These are phyloP conservation scores for Verticillium longisporum DNA, from an alignment of 2,329 filamentous ascomycete species.

Conservation along the genomic window DNA sequence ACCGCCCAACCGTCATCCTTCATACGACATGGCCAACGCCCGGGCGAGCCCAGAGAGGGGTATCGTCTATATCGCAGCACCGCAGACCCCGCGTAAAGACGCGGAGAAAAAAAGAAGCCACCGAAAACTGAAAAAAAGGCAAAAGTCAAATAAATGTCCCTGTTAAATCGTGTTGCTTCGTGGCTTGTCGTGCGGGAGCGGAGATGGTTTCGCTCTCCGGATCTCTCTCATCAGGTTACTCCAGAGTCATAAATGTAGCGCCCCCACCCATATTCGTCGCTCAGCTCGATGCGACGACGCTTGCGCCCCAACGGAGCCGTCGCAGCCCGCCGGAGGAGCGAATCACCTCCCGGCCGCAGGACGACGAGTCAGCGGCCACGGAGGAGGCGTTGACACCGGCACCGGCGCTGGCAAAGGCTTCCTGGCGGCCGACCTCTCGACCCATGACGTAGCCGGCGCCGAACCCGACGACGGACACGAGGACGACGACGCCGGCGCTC, in stretches of 20 bases:
- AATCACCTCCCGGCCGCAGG: slow-evolving; percentile 48
- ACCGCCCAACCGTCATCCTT: not conserved
- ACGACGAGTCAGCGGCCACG: slow-evolving; percentile 30
- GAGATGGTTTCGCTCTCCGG: too few relatives aligned
- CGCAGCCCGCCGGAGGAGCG: slow-evolving; percentile 42
- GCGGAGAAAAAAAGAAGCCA: too few relatives aligned
- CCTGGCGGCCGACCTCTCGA: slow-evolving; percentile 57
- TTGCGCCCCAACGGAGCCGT: slow-evolving; percentile 47
- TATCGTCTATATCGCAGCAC: not conserved
- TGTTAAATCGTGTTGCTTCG: not conserved
- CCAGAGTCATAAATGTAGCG: too few relatives aligned
- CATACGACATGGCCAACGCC: not conserved
- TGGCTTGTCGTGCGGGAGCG: not conserved
- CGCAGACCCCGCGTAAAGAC: not conserved
- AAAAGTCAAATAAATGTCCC: not conserved
- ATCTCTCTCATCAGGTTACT: too few relatives aligned
- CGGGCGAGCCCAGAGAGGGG: not conserved
- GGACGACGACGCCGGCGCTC: slow-evolving; percentile 59
- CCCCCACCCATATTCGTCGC: not conserved
- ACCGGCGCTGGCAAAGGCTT: slow-evolving; percentile 38
- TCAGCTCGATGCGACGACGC: slow-evolving; percentile 34
- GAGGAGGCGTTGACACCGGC: slow-evolving; percentile 34
- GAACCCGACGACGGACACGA: slow-evolving; percentile 63
- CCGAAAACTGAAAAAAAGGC: too few relatives aligned
- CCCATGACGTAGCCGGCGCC: slow-evolving; percentile 64